A percentile compares a stretch with the other conserved stretches of the same genome.
phyloP scores from a whole-genome alignment of 2,329 filamentous ascomycete genomes.

The Fusarium tjaetaba region DNA sequence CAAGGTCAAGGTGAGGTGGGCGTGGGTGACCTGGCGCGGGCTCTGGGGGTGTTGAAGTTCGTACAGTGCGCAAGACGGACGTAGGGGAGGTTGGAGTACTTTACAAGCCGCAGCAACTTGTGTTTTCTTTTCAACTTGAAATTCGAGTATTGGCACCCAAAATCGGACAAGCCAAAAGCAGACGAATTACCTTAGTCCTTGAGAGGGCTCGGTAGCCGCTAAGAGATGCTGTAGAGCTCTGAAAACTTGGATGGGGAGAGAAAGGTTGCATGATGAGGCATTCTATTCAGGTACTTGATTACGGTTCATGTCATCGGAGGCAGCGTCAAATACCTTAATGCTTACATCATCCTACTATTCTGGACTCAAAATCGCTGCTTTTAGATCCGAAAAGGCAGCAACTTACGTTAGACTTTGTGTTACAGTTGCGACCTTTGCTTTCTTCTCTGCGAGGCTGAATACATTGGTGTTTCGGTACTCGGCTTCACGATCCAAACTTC shows the following conservation, averaged over 20 bases:
- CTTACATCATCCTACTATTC: slow-evolving; percentile 33
- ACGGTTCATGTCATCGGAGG: slow-evolving; percentile 4
- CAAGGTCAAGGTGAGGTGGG: slow-evolving; percentile 44
- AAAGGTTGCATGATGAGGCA: slow-evolving; percentile 1
- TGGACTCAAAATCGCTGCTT: slow-evolving; percentile 2
- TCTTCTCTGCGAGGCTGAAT: slow-evolving; percentile 2
- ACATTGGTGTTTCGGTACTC: slow-evolving; percentile 13
- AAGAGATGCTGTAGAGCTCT: slow-evolving; percentile 6
- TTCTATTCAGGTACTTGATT: slow-evolving; percentile 9
- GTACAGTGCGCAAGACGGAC: slow-evolving; percentile 40
- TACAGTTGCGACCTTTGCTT: background rate
- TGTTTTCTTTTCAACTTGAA: slow-evolving; percentile 1
- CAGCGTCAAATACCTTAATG: background rate
- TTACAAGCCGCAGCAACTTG: background rate
- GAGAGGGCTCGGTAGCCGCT: background rate
- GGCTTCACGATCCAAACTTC: background rate
- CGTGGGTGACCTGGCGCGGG: slow-evolving; percentile 32
- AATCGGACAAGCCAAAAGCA: background rate
- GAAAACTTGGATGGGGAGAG: background rate
- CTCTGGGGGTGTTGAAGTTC: slow-evolving; percentile 16
- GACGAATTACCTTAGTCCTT: background rate
- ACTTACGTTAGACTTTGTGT: slow-evolving; percentile 6
- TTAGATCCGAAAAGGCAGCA: background rate
- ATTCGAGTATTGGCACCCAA: background rate
- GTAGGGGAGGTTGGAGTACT: background rate